Conservation (phyloP, 1,284 basidiomycete genomes). For the Cutaneotrichosporon sp. region DNA sequence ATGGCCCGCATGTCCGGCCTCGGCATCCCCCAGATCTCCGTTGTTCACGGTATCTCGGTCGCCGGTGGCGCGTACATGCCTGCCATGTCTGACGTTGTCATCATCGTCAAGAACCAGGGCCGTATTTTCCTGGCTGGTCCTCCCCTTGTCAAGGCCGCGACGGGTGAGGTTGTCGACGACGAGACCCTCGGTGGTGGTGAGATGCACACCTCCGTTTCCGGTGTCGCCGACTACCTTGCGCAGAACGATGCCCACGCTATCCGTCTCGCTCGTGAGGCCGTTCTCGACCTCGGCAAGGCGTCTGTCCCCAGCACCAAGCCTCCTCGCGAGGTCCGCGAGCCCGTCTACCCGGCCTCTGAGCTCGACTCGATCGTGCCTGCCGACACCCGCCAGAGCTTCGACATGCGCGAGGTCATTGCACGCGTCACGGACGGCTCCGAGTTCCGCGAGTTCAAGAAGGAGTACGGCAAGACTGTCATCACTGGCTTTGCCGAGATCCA, state of each 20-base stretch:
- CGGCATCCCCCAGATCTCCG: slow-evolving; percentile 83
- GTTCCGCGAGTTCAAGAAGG: slow-evolving; percentile 93
- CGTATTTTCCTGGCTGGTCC: slow-evolving; percentile 95
- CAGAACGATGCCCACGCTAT: slow-evolving; percentile 84
- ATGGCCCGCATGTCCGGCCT: slow-evolving; percentile 83
- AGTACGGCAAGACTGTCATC: slow-evolving; percentile 83
- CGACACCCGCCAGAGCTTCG: slow-evolving; percentile 78
- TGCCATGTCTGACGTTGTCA: slow-evolving; percentile 93
- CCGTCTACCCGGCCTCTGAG: slow-evolving; percentile 73
- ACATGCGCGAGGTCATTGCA: slow-evolving; percentile 89
- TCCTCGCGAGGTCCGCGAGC: slow-evolving; percentile 45
- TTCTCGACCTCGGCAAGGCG: slow-evolving; percentile 66
- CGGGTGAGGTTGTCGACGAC: slow-evolving; percentile 83
- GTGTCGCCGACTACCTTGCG: slow-evolving; percentile 89
- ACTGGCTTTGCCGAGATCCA: slow-evolving; percentile 90
- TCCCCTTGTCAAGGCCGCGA: slow-evolving; percentile 89
- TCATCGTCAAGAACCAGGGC: slow-evolving; percentile 87
- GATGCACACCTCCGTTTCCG: slow-evolving; percentile 92
- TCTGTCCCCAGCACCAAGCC: slow-evolving; percentile 6
- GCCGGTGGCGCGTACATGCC: slow-evolving; percentile 77
- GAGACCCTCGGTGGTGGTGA: slow-evolving; percentile 74
- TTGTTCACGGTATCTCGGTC: slow-evolving; percentile 91
- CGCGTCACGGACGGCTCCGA: slow-evolving; percentile 85
- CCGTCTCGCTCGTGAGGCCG: slow-evolving; percentile 71
- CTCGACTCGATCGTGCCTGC: slow-evolving; percentile 87